Conservation (phyloP, 2,329 filamentous ascomycete species). For the Ophiostoma montium region DNA sequence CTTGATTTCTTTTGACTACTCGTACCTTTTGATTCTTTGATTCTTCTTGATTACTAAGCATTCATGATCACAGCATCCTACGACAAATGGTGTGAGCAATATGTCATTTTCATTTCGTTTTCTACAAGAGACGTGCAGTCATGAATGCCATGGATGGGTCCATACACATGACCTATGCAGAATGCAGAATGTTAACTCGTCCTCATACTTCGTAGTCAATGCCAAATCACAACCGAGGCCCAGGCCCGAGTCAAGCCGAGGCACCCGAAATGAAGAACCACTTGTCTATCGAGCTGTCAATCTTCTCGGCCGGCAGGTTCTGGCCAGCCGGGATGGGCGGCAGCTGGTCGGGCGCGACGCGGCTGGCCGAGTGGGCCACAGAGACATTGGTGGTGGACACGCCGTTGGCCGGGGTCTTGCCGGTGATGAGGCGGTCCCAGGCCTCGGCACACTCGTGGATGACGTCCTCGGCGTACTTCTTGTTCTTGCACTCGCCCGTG, state of each 20-base stretch:
- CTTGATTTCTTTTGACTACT: too few relatives aligned
- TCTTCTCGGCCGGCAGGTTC: slow-evolving; percentile 71
- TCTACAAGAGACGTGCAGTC: too few relatives aligned
- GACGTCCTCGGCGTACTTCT: slow-evolving; percentile 94
- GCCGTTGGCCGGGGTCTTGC: slow-evolving; percentile 66
- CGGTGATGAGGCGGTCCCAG: slow-evolving; percentile 90
- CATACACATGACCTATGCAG: too few relatives aligned
- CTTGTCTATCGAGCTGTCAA: slow-evolving; percentile 96
- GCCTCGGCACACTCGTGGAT: slow-evolving; percentile 92
- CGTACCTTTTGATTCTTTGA: too few relatives aligned
- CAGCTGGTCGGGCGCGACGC: slow-evolving; percentile 54
- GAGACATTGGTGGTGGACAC: slow-evolving; percentile 76
- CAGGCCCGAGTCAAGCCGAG: slow-evolving; percentile 43
- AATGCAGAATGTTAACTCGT: too few relatives aligned
- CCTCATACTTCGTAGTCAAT: too few relatives aligned
- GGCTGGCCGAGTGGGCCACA: slow-evolving; percentile 58
- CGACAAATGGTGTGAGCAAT: too few relatives aligned
- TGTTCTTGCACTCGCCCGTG: slow-evolving; percentile 99
- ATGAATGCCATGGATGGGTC: too few relatives aligned
- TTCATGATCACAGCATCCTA: too few relatives aligned
- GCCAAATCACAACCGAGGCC: slow-evolving; percentile 7
- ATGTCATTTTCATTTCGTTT: too few relatives aligned
- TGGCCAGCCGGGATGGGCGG: slow-evolving; percentile 65
- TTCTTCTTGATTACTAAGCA: too few relatives aligned
- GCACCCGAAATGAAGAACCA: slow-evolving; percentile 99